These are phyloP conservation scores for Pyrenophora tritici-repentis DNA, from an alignment of 2,329 filamentous ascomycete genomes.

Conservation along the genomic window DNA sequence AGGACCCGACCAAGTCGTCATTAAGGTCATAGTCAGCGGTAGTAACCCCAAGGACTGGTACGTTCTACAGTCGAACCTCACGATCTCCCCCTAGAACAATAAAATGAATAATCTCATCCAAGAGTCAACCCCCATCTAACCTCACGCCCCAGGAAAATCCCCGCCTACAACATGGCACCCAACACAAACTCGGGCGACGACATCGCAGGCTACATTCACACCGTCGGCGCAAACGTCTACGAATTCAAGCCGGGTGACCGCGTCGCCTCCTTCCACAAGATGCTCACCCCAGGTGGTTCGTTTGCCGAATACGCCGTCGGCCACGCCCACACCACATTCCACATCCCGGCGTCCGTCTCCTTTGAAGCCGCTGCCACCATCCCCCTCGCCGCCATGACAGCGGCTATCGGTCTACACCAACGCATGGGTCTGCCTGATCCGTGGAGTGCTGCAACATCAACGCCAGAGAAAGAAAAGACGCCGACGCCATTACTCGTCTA, in stretches of 20 bases:
- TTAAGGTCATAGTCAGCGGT: slow-evolving; percentile 48
- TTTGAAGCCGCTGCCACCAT: slow-evolving; percentile 58
- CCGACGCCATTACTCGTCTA: slow-evolving; percentile 51
- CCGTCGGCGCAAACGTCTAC: slow-evolving; percentile 59
- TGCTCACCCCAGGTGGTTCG: slow-evolving; percentile 57
- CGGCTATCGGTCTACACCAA: slow-evolving; percentile 52
- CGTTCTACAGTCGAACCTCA: too few species aligned
- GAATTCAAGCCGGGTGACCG: slow-evolving; percentile 64
- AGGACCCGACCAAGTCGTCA: slow-evolving; percentile 43
- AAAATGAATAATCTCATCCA: too few species aligned
- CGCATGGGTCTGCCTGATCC: slow-evolving; percentile 51
- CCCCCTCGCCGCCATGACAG: slow-evolving; percentile 54
- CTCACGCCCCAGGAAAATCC: slow-evolving; percentile 38
- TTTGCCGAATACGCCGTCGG: slow-evolving; percentile 67
- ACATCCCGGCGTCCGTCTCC: slow-evolving; percentile 54
- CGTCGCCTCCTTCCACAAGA: slow-evolving; percentile 62
- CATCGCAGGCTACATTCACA: slow-evolving; percentile 60
- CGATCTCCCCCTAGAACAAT: too few species aligned
- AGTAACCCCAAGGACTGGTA: slow-evolving; percentile 57
- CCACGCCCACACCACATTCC: slow-evolving; percentile 62
- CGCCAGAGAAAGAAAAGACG: too few species aligned
- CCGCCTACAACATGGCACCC: slow-evolving; percentile 20
- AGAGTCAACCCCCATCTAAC: too few species aligned
- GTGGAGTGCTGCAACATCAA: too few species aligned
- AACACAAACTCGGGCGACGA: slow-evolving; percentile 58